phyloP scores from a whole-genome alignment of 164 flowering plant genomes.

The Magnolia kwangsiensis region DNA sequence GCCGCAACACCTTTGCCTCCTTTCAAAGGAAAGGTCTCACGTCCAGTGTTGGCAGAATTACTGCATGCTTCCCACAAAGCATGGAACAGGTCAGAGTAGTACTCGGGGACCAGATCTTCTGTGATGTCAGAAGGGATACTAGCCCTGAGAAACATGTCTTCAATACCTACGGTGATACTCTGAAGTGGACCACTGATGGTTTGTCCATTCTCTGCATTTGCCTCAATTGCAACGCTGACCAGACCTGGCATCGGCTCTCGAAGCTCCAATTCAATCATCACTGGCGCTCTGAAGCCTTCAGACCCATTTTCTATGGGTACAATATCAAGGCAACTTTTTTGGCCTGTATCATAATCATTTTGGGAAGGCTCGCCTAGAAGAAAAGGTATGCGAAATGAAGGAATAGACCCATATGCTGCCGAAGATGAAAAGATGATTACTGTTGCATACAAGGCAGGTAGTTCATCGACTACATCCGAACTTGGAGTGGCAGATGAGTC shows the following conservation, averaged over 20 bases:
- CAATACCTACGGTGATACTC: constrained; percentile 72
- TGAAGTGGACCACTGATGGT: constrained; percentile 65
- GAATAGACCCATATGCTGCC: constrained; percentile 82
- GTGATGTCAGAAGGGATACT: constrained; percentile 50
- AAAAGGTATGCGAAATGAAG: constrained; percentile 67
- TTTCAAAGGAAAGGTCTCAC: constrained; percentile 67
- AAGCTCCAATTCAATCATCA: constrained; percentile 71
- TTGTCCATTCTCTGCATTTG: constrained; percentile 82
- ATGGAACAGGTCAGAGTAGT: constrained; percentile 56
- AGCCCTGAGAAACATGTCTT: constrained; percentile 86
- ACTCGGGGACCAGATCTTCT: constrained; percentile 43
- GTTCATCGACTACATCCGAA: constrained; percentile 37
- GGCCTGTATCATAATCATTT: constrained; percentile 16
- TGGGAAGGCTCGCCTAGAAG: constrained; percentile 63
- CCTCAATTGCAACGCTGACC: constrained; percentile 64
- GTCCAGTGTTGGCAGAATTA: constrained; percentile 59
- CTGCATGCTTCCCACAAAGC: constrained; percentile 92
- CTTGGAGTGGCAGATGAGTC: constrained; percentile 20
- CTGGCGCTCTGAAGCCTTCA: constrained; percentile 41
- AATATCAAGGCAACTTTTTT: constrained; percentile 40
- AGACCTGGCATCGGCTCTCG: constrained; percentile 87
- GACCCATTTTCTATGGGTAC: constrained; percentile 43
- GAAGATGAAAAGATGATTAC: constrained; percentile 76
- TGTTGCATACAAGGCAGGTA: constrained; percentile 84
- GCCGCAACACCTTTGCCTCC: constrained; percentile 84